Evolutionary conservation across 176 grass and related monocot species (phyloP).

Genomic region (Carex parvula): DNA sequence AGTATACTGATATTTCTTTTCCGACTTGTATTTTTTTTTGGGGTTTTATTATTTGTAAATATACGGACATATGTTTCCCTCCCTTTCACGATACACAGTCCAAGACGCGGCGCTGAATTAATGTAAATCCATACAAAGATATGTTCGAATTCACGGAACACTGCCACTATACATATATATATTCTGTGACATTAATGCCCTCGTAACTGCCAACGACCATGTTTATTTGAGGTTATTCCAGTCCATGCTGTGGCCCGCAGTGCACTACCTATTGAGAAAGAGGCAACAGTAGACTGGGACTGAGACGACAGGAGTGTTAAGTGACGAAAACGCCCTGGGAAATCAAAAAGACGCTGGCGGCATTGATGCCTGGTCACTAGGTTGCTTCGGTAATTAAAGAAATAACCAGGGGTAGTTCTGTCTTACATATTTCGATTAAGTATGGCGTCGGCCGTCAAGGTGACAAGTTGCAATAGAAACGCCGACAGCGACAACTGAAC

Average conservation of each 20-base stretch:
- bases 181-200: neutral
- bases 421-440: neutral
- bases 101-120: neutral
- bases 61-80: too few species aligned
- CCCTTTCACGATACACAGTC: neutral
- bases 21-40: neutral
- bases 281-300: neutral
- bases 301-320: neutral
- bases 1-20: neutral
- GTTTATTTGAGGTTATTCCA: neutral
- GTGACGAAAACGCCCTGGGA: neutral
- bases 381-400: conserved; percentile 1
- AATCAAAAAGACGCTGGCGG: neutral
- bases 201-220: neutral
- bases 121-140: neutral
- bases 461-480: neutral
- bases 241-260: neutral
- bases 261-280: neutral
- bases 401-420: neutral
- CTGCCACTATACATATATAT: neutral
- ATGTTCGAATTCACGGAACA: neutral
- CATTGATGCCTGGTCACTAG: neutral
- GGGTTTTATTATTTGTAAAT: too few species aligned
- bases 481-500: neutral
- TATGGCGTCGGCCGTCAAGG: neutral